Conservation (phyloP, 495 filamentous ascomycete species). For the Podospora didyma region DNA sequence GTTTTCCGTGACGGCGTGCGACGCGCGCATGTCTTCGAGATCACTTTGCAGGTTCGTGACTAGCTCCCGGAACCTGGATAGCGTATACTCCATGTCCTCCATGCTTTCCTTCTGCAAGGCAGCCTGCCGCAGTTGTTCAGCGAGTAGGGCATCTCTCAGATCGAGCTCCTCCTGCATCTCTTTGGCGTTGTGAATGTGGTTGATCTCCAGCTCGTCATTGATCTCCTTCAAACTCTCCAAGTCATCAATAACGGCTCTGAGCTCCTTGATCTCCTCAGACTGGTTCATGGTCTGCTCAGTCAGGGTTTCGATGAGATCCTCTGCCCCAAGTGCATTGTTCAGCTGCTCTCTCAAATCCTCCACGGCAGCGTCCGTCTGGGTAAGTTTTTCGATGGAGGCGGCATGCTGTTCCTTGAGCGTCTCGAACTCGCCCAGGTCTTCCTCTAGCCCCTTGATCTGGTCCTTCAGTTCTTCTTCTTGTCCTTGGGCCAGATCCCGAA, state of each 20-base stretch:
- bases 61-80: conserved; percentile 81
- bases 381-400: conserved; percentile 64
- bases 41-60: conserved; percentile 83
- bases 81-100: conserved; percentile 84
- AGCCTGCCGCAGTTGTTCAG: conserved; percentile 66
- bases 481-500: conserved; percentile 83
- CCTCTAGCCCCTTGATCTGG: conserved; percentile 73
- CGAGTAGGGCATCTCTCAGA: conserved; percentile 69
- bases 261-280: conserved; percentile 76
- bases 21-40: conserved; percentile 85
- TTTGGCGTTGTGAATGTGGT: conserved; percentile 87
- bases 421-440: conserved; percentile 70
- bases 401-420: conserved; percentile 67
- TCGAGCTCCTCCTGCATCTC: conserved; percentile 93
- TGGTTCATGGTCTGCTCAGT: conserved; percentile 79
- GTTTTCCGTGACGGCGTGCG: conserved; percentile 84
- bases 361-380: conserved; percentile 68
- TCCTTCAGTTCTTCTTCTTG: conserved; percentile 74
- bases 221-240: conserved; percentile 84
- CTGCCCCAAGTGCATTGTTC: conserved; percentile 78
- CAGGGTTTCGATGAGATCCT: conserved; percentile 90
- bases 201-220: conserved; percentile 89
- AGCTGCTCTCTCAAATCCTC: conserved; percentile 89
- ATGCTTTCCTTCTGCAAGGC: conserved; percentile 67
- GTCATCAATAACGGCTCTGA: conserved; percentile 76